Percentiles rank a stretch among this genome's conserved stretches.
Conservation (phyloP, 2,329 filamentous ascomycete genomes). For the Alternaria gansuensis region DNA sequence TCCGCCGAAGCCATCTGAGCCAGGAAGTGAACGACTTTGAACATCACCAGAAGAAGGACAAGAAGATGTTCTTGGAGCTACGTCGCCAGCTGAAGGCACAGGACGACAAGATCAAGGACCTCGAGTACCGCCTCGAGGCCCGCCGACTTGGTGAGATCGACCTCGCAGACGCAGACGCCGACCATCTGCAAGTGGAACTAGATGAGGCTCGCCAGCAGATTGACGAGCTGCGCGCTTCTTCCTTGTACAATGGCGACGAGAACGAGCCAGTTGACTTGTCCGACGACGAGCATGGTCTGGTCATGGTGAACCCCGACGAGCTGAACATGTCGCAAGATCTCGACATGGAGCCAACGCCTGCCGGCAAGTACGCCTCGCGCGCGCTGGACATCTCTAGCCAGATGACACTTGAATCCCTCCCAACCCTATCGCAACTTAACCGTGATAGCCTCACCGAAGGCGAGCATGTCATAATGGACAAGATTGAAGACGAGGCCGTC, state of each 20-base stretch:
- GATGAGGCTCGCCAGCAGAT: constrained; percentile 50
- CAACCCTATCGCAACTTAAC: constrained; percentile 36
- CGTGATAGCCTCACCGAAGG: constrained; percentile 39
- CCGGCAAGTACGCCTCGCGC: constrained; percentile 43
- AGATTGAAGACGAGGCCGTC: constrained; percentile 49
- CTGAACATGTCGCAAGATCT: constrained; percentile 43
- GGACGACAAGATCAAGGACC: constrained; percentile 49
- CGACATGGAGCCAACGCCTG: constrained; percentile 38
- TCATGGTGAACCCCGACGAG: constrained; percentile 49
- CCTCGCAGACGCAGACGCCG: constrained; percentile 48
- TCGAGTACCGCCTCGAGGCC: constrained; percentile 51
- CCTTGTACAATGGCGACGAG: constrained; percentile 42
- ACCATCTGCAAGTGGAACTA: constrained; percentile 47
- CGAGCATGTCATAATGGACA: constrained; percentile 34
- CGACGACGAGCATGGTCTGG: constrained; percentile 42
- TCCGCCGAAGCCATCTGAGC: constrained; percentile 54
- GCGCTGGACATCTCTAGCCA: constrained; percentile 42
- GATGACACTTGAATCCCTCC: constrained; percentile 42
- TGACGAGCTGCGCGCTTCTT: constrained; percentile 46
- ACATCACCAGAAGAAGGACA: constrained; percentile 50
- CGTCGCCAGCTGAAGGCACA: constrained; percentile 50
- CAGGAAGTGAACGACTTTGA: constrained; percentile 54
- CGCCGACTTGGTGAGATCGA: constrained; percentile 52
- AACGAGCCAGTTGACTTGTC: constrained; percentile 35
- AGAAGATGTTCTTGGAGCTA: constrained; percentile 51